Percentiles rank a stretch among this genome's conserved stretches.
phyloP scores from a whole-genome alignment of 1,284 basidiomycete species.

The Leccinum pallidistipes region DNA sequence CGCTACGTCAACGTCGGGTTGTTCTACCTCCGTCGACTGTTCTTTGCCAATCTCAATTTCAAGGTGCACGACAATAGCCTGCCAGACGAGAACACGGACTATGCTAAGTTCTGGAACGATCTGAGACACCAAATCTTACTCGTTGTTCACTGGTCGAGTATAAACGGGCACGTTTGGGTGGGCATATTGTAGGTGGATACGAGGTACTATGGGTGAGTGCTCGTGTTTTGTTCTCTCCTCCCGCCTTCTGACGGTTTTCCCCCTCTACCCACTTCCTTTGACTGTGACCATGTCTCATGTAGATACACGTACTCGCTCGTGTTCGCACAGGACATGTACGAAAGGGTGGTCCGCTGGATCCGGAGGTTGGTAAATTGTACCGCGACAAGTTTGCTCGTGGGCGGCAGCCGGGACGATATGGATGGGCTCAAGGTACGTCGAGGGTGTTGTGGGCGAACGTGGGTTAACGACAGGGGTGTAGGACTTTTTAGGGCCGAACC shows the following conservation, averaged over 20 bases:
- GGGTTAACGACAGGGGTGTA: conserved; percentile 17
- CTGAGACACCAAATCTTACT: conserved; percentile 67
- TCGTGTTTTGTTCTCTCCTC: neutral
- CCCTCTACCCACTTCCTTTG: no score
- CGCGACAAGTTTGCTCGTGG: conserved; percentile 45
- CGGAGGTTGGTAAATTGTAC: conserved; percentile 49
- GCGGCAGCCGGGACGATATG: conserved; percentile 59
- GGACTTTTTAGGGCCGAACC: conserved; percentile 47
- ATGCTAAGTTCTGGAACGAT: conserved; percentile 73
- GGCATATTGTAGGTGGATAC: conserved; percentile 13
- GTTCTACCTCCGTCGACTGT: conserved; percentile 77
- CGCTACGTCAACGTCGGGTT: conserved; percentile 81
- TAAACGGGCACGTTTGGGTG: conserved; percentile 31
- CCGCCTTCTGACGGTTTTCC: neutral
- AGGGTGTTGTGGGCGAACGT: fast-evolving
- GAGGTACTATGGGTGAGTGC: neutral
- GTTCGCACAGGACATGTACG: conserved; percentile 38
- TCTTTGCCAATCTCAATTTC: conserved; percentile 79
- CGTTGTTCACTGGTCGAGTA: conserved; percentile 56
- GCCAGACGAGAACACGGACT: conserved; percentile 44
- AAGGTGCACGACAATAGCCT: conserved; percentile 71
- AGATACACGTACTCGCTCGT: conserved; percentile 37
- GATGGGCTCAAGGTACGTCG: conserved; percentile 50
- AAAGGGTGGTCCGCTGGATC: conserved; percentile 65
- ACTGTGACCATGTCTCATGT: neutral